Evolutionary conservation across 768 basidiomycete species (phyloP).

Genomic region (Hygrophoropsis aurantiaca): DNA sequence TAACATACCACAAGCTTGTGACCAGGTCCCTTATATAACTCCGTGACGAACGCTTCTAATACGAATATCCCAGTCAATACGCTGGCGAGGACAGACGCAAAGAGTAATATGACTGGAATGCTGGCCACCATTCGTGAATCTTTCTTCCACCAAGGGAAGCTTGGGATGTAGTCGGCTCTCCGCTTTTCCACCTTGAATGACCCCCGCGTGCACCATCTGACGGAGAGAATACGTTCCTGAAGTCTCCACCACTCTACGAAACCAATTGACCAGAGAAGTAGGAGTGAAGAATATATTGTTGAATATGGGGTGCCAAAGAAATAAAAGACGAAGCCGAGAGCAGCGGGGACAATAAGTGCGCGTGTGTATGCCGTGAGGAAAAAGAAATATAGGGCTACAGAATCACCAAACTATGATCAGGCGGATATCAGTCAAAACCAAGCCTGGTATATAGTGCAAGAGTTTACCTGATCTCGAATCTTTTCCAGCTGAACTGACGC

Average conservation of each 20-base stretch:
- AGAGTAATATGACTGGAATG: conserved; percentile 71
- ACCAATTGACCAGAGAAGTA: conserved; percentile 80
- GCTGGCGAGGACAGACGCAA: conserved; percentile 65
- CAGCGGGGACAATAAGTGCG: conserved; percentile 74
- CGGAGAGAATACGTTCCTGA: conserved; percentile 77
- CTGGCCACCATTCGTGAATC: conserved; percentile 68
- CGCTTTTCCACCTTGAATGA: conserved; percentile 75
- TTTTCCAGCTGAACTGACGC: conserved; percentile 64
- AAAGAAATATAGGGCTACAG: conserved; percentile 83
- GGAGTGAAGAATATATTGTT: conserved; percentile 67
- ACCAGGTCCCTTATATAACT: conserved; percentile 87
- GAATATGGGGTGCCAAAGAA: conserved; percentile 74
- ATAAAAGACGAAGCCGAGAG: conserved; percentile 68
- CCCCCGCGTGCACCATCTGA: conserved; percentile 79
- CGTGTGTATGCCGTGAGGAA: conserved; percentile 86
- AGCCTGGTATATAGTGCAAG: background rate
- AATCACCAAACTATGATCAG: conserved; percentile 65
- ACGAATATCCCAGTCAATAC: conserved; percentile 82
- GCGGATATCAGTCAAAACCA: conserved; percentile 1
- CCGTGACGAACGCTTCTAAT: conserved; percentile 87
- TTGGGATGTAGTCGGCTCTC: conserved; percentile 55
- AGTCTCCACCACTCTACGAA: conserved; percentile 95
- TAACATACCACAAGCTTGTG: conserved; percentile 72
- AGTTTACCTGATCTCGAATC: conserved; percentile 67
- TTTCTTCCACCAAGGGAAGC: conserved; percentile 71